Evolutionary conservation across 2,329 filamentous ascomycete genomes (phyloP), one percentile per base, ranked within the genome.

Genomic region (Cladosporium halotolerans): DNA sequence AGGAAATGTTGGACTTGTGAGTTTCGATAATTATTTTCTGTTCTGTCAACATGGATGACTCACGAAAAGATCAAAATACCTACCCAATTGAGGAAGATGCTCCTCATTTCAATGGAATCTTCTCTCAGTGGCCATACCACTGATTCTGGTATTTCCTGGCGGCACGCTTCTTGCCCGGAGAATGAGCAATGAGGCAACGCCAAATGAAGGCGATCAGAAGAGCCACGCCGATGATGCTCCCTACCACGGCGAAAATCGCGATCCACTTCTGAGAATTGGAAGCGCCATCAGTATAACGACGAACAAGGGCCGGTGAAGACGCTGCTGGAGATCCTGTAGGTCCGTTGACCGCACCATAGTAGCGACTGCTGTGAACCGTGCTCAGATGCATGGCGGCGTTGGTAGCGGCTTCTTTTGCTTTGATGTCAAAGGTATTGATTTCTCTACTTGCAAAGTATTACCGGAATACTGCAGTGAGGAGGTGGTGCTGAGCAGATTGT

Each of bases 351-450:
- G 23, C 23, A 28, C 23, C 23, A 42, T 46, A 55, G 54, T 49
- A 49, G 39, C 32, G 28, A 31, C 49, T 41, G 34, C 11, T 44
- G 44, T 55, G 54, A 4, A 53, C 28, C 8, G 49, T 48, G 8
- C 18, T 28, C 10, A 55, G 45, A 39, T 52, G 40, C 54, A 55
- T 55, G 23, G 43, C 14, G 39, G 19, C 9, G 32, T 16, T 16
- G 45, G 9, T 40, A 14, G 19, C 7, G 16, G 14, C 23, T 28
- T 14, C 10, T 19, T 31, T 3, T 45, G n/a, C 19, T 11, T 47
- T n/a, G 4, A 13, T 8, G 16, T 11, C 23, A 7, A 28, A 5
- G 7, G 23, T 28, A 28, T 5, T 28, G 23, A 5, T 28, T 28
- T 28, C 23, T 28, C 23, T 5, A 7, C 5, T 28, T 28, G 23